phyloP scores from a whole-genome alignment of 2,329 filamentous ascomycete genomes.

The Aspergillus viridinutans region DNA sequence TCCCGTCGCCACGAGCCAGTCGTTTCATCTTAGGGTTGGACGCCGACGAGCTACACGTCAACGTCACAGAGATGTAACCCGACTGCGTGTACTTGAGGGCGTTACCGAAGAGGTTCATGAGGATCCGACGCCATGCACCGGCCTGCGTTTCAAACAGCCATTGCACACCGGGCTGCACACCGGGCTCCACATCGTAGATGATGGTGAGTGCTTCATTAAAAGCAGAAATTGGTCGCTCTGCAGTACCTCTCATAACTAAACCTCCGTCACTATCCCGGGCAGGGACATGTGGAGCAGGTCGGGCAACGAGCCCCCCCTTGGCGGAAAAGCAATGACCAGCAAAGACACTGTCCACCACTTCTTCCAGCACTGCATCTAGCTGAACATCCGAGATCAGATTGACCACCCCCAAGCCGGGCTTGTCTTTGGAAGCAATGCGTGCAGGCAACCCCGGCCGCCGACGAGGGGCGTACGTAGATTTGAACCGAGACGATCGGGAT shows the following conservation, averaged over 20 bases:
- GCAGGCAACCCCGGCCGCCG: constrained; percentile 1
- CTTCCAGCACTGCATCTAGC: constrained; percentile 20
- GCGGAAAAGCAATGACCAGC: constrained; percentile 21
- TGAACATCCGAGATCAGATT: constrained; percentile 10
- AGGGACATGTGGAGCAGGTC: background rate
- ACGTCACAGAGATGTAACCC: constrained; percentile 38
- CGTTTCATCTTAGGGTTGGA: constrained; percentile 8
- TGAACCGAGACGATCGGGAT: background rate
- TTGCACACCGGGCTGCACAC: constrained; percentile 25
- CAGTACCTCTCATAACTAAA: background rate
- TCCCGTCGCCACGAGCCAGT: background rate
- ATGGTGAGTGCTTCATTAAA: constrained; percentile 12
- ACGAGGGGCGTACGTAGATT: background rate
- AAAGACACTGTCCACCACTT: constrained; percentile 23
- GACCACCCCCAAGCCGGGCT: background rate
- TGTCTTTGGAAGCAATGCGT: background rate
- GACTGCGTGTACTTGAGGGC: constrained; percentile 45
- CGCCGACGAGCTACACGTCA: constrained; percentile 19
- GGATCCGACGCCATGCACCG: constrained; percentile 45
- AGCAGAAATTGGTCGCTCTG: background rate
- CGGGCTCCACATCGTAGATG: constrained; percentile 41
- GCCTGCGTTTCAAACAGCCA: constrained; percentile 46
- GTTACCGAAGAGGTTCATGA: constrained; percentile 49
- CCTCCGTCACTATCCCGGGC: background rate
- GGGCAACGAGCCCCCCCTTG: background rate